Evolutionary conservation across 2,329 filamentous ascomycete genomes (phyloP), one percentile per base, ranked within the genome.

Genomic region (Pseudocercospora vitis): DNA sequence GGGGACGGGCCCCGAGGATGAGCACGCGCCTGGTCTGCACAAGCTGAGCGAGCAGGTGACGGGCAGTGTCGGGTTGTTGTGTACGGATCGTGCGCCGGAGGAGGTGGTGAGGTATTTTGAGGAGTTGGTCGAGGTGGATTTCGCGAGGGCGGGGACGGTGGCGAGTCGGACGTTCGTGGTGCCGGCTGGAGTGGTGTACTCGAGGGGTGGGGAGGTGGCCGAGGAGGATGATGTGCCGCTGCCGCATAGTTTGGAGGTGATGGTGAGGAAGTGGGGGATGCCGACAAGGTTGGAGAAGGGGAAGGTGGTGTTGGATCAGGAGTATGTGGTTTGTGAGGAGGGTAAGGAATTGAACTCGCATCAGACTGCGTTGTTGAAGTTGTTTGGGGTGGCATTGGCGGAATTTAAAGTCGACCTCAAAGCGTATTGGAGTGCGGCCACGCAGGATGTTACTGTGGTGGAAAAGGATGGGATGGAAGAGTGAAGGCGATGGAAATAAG

Each of bases 361-460:
- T 65, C 94, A 99, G 80, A 96, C 94, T 53, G 87, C 91, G 60
- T 76, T 99, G 68, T 74, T 99, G 73, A 97, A 97, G 82, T 80
- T 96, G 66, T 97, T 99, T 74, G 87, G 90, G 49, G 83, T 96
- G 53, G 89, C 88, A 59, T 83, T 94, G 74, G 89, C 90, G 54
- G 91, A 97, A 76, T 99, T 99, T 77, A 86, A 81, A 71, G 85
- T 99, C 54, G 81, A 84, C 66, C 76, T 95, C 61, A 76, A 88
- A 71, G 91, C 91, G 9, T 71, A 71, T 48, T 73, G 70, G 70
- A 71, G 67, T 56, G 63, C 65, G 18, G 64, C 60, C 11, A 63
- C 61, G 8, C 58, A 67, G 50, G 67, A 70, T 24, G 68, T 72
- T 5, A 70, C 63, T 33, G 65, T 61, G 37, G 63, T 71, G 29